Conservation (phyloP, 73 alveolate species). For the Paramecium biaurelia region DNA sequence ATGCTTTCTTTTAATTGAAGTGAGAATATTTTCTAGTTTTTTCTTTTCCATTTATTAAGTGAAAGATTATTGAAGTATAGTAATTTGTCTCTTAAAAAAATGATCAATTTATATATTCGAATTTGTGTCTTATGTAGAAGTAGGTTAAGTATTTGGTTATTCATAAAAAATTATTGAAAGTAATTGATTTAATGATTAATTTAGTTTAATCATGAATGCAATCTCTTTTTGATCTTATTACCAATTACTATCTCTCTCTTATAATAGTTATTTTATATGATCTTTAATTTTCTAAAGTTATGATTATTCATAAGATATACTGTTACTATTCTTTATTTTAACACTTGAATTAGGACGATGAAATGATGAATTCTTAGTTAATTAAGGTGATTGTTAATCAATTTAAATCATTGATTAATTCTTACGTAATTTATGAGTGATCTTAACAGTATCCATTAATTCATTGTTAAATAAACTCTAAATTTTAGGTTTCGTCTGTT, state of each 20-base stretch:
- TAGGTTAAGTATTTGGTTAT: neutral
- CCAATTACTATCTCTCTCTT: neutral
- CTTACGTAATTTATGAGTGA: conserved; percentile 25
- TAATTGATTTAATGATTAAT: neutral
- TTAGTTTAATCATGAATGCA: conserved; percentile 17
- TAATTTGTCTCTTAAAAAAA: conserved; percentile 4
- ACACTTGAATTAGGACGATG: conserved; percentile 42
- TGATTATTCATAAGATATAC: neutral
- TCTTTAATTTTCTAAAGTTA: neutral
- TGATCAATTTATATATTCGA: neutral
- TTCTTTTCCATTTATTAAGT: neutral
- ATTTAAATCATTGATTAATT: conserved; percentile 35
- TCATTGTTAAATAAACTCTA: neutral
- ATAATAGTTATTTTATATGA: neutral
- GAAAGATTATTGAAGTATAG: neutral
- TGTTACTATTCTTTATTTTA: neutral
- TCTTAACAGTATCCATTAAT: conserved; percentile 36
- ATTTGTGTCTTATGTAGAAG: conserved; percentile 21
- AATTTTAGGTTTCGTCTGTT: conserved; percentile 25
- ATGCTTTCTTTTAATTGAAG: neutral
- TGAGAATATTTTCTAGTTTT: neutral
- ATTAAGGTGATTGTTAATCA: neutral
- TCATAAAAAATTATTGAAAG: neutral
- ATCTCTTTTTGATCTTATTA: conserved; percentile 1
- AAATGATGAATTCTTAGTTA: conserved; percentile 35